A percentile compares a stretch with the other conserved stretches of the same genome.
These are phyloP conservation scores for Colletotrichum cuscutae DNA, from an alignment of 2,329 filamentous ascomycete genomes.

Conservation along the genomic window DNA sequence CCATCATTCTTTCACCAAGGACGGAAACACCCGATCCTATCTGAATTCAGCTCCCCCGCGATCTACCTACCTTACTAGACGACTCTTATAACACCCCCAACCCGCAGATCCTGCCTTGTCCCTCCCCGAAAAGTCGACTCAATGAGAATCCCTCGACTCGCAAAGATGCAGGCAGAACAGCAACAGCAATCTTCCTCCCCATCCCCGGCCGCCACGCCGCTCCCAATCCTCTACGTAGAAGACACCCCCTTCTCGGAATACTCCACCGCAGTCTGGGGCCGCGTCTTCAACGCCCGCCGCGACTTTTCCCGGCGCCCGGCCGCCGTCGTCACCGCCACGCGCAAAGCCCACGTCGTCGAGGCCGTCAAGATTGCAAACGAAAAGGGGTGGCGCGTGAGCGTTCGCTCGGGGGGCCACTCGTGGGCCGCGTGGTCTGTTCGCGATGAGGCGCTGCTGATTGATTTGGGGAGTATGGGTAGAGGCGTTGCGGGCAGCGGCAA, in stretches of 20 bases:
- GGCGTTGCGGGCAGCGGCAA: constrained; percentile 25
- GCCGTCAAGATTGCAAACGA: constrained; percentile 51
- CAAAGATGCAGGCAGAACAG: neutral
- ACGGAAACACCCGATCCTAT: neutral
- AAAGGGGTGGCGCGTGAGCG: constrained; percentile 49
- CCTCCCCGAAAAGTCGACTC: neutral
- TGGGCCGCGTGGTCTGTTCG: constrained; percentile 62
- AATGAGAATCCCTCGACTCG: neutral
- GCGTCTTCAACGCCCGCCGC: constrained; percentile 56
- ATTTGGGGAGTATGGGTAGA: constrained; percentile 40
- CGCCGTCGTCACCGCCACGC: constrained; percentile 53
- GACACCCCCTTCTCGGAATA: constrained; percentile 40
- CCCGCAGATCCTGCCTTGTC: neutral
- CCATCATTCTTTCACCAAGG: neutral
- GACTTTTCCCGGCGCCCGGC: constrained; percentile 48
- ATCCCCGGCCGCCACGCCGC: neutral
- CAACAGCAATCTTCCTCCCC: neutral
- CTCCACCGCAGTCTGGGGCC: constrained; percentile 41
- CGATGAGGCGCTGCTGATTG: constrained; percentile 55
- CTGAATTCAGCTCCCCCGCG: neutral
- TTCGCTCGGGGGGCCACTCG: constrained; percentile 60
- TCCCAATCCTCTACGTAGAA: constrained; percentile 39
- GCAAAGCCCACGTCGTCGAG: constrained; percentile 46
- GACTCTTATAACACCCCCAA: neutral
- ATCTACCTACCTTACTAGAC: neutral